These are phyloP conservation scores for Calvatia gigantea DNA, from an alignment of 768 basidiomycete genomes.

Conservation along the genomic window DNA sequence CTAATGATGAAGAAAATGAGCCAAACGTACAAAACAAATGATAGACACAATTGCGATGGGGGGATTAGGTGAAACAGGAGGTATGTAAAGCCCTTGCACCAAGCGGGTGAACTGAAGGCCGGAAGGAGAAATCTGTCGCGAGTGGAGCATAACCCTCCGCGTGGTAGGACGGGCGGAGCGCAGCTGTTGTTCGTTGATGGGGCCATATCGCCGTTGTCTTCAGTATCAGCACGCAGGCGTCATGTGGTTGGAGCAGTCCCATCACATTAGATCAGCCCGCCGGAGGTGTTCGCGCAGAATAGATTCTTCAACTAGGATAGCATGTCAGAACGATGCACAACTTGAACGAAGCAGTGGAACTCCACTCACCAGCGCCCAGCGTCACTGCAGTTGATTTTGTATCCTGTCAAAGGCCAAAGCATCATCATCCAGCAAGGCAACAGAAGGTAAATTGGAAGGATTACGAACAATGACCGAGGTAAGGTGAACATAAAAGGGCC, in stretches of 20 bases:
- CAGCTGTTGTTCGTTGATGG: too few species aligned
- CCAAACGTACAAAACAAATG: too few species aligned
- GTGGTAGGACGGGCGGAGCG: too few species aligned
- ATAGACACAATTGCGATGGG: too few species aligned
- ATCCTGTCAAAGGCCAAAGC: slow-evolving; percentile 41
- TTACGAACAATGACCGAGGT: slow-evolving; percentile 73
- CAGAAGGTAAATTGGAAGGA: background rate
- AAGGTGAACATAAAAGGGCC: slow-evolving; percentile 69
- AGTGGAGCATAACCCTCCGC: too few species aligned
- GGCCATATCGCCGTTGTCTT: background rate
- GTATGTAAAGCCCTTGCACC: too few species aligned
- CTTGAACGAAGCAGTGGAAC: slow-evolving; percentile 4
- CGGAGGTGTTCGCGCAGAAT: slow-evolving; percentile 70
- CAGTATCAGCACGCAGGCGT: background rate
- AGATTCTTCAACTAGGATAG: slow-evolving; percentile 57
- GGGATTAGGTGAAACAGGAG: too few species aligned
- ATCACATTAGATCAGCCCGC: slow-evolving; percentile 63
- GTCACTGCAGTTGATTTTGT: slow-evolving; percentile 73
- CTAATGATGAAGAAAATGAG: too few species aligned
- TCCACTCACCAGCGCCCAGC: slow-evolving; percentile 56
- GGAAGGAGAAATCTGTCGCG: too few species aligned
- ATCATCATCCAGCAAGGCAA: background rate
- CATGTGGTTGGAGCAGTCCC: background rate
- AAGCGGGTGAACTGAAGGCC: too few species aligned
- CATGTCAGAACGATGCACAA: too few species aligned